Percentiles rank a stretch among this genome's conserved stretches.
Conservation (phyloP, 768 basidiomycete species). For the Phanerodontia chrysosporium region DNA sequence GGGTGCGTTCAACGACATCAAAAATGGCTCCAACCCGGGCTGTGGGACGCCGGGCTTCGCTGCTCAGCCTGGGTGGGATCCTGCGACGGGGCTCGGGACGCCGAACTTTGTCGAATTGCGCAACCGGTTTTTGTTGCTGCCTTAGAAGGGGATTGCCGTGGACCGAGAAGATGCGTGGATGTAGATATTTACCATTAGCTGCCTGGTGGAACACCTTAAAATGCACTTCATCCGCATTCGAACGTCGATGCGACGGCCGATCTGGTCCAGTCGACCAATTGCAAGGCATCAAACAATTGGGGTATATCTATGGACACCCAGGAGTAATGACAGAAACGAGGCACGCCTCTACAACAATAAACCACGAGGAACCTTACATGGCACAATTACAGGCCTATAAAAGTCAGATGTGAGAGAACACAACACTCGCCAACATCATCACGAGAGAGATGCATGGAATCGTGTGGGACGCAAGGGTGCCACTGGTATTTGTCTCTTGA, state of each 20-base stretch:
- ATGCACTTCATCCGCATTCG: too few relatives aligned
- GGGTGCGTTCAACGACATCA: slow-evolving; percentile 30
- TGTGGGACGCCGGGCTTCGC: slow-evolving; percentile 32
- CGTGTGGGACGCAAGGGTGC: neutral
- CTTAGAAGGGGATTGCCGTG: neutral
- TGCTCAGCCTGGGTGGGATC: slow-evolving; percentile 31
- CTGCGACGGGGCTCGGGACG: slow-evolving; percentile 31
- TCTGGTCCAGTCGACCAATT: too few relatives aligned
- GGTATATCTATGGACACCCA: neutral
- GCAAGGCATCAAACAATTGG: too few relatives aligned
- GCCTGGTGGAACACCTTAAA: too few relatives aligned
- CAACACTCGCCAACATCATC: neutral
- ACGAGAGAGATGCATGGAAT: neutral
- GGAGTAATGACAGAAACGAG: neutral
- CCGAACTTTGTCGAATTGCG: slow-evolving; percentile 23
- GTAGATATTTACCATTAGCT: too few relatives aligned
- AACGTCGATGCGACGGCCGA: too few relatives aligned
- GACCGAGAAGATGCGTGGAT: too few relatives aligned
- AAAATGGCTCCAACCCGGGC: slow-evolving; percentile 30
- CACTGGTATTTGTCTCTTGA: neutral
- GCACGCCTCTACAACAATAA: neutral
- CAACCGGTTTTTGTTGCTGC: neutral
- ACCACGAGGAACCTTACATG: neutral
- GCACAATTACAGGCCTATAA: neutral
- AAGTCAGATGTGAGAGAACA: neutral